Evolutionary conservation across 441 rosid genomes (phyloP).

Genomic region (Gossypium davidsonii): DNA sequence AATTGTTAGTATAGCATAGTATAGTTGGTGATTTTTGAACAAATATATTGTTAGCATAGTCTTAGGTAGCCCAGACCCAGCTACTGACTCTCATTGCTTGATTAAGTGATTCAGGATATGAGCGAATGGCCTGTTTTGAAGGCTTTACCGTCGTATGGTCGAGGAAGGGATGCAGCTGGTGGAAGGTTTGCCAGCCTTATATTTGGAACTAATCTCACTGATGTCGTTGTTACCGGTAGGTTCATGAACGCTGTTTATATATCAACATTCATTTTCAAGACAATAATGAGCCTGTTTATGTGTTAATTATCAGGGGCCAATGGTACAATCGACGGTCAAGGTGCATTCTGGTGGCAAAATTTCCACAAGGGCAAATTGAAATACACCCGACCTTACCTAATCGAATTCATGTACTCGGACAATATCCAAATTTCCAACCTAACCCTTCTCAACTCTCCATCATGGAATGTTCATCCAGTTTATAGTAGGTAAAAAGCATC

Average conservation of each 20-base stretch:
- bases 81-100: not conserved
- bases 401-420: constrained; percentile 50
- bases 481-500: constrained; percentile 48
- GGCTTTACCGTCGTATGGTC: constrained; percentile 63
- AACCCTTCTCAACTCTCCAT: constrained; percentile 58
- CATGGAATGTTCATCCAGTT: constrained; percentile 70
- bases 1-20: too few species aligned
- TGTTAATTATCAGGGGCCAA: constrained; percentile 35
- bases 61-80: not conserved
- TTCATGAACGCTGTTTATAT: not conserved
- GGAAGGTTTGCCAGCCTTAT: constrained; percentile 64
- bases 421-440: constrained; percentile 54
- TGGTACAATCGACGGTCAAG: constrained; percentile 68
- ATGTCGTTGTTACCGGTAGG: constrained; percentile 54
- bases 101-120: constrained; percentile 28
- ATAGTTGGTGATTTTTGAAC: too few species aligned
- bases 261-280: not conserved
- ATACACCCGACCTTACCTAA: constrained; percentile 61
- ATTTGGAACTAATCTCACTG: constrained; percentile 63
- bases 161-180: constrained; percentile 65
- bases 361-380: constrained; percentile 58
- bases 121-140: constrained; percentile 46
- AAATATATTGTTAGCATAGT: too few species aligned
- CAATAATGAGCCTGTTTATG: not conserved
- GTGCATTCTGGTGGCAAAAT: constrained; percentile 65